Evolutionary conservation across 352 stramenopile genomes (phyloP), one percentile per base, ranked within the genome.

Genomic region (Globisporangium ultimum): DNA sequence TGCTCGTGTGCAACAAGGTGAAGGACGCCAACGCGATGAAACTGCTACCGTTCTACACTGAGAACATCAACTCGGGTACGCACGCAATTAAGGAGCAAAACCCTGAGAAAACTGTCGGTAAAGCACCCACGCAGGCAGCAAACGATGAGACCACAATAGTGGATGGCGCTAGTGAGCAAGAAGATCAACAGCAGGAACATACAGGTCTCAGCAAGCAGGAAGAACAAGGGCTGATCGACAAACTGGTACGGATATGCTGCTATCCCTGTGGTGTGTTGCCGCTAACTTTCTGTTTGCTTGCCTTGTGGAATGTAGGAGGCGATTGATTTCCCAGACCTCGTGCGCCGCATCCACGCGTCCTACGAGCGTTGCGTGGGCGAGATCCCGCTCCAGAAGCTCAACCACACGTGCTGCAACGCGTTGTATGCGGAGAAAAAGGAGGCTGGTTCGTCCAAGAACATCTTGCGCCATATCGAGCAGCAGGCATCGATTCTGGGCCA

Each of bases 401-500:
- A 73, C n/a, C 80, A 94, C 59, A 43, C 53, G 8, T 83, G 72
- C 57, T 94, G 85, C 52, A 70, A 86, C 32, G 58, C 68, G n/a
- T 58, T 94, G 49, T 66, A 89, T 11, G 62, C 71, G 28, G 71
- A 89, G 49, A 94, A 94, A 62, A 74, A 71, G 17, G 70, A 64
- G 5, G 67, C 78, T 0, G 72, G 78, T 20, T 70, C 85, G 4
- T 79, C 76, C 1, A 80, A 87, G 57, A 89, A 72, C 42, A 60
- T 84, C 13, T 56, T 94, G 48, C 77, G 85, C 7, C 85, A 94
- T 63, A 92, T 94, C 51, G 76, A 92, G 61, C 85, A 94, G 57
- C 85, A 94, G 48, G 74, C 83, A 10, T 92, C 82, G 9, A 94
- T 94, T 53, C 70, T 94, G 3, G 83, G 82, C 2, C 83, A 94